Evolutionary conservation across 495 filamentous ascomycete genomes (phyloP).

Genomic region (Tuber brumale): DNA sequence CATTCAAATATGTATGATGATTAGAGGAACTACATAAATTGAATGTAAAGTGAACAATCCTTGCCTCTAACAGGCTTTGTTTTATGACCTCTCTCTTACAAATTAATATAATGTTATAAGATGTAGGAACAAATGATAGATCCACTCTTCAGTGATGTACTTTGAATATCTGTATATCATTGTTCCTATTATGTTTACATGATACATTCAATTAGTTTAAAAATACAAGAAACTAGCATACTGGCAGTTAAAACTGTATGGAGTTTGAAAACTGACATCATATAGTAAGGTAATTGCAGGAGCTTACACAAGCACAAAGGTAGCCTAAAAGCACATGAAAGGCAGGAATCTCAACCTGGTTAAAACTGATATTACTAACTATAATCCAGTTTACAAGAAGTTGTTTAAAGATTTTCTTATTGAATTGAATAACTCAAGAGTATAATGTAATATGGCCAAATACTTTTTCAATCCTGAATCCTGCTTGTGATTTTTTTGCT

Average conservation of each 20-base stretch:
- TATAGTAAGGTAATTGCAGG: too few species aligned
- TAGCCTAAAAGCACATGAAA: not conserved
- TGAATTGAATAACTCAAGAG: not conserved
- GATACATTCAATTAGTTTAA: not conserved
- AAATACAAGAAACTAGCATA: not conserved
- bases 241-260: too few species aligned
- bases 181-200: not conserved
- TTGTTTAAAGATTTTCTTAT: not conserved
- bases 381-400: not conserved
- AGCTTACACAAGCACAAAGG: not conserved
- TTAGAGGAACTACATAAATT: not conserved
- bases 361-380: not conserved
- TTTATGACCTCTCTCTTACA: not conserved
- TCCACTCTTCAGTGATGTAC: not conserved
- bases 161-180: not conserved
- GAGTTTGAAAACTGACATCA: too few species aligned
- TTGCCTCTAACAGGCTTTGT: not conserved
- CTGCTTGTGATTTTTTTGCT: too few species aligned
- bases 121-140: not conserved
- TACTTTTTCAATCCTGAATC: too few species aligned
- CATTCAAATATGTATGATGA: not conserved
- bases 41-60: not conserved
- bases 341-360: not conserved
- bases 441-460: too few species aligned
- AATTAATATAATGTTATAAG: not conserved